Percentiles rank a stretch among this genome's conserved stretches.
These are phyloP conservation scores for Sutorius australiensis DNA, from an alignment of 768 basidiomycete species.

Conservation along the genomic window DNA sequence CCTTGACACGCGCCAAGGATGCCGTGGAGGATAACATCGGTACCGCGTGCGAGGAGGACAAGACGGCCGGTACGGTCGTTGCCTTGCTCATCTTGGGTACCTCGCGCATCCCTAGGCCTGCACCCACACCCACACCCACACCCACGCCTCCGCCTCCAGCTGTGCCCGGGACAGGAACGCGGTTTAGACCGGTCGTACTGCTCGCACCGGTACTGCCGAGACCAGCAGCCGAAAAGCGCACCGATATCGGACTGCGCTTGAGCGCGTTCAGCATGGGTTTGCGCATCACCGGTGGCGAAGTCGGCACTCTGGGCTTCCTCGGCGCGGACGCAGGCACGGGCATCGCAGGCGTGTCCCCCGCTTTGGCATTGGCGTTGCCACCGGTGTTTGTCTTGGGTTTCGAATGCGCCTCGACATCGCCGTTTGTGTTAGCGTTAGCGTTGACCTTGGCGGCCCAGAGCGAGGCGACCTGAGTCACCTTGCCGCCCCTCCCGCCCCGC, in stretches of 20 bases:
- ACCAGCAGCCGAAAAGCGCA: not conserved
- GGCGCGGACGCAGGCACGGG: not conserved
- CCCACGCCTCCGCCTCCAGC: not conserved
- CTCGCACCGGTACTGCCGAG: not conserved
- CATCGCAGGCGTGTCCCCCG: conserved; percentile 1
- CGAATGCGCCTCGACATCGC: too few species aligned
- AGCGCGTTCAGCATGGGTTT: conserved; percentile 11
- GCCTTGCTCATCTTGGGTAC: conserved; percentile 48
- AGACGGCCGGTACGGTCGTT: conserved; percentile 60
- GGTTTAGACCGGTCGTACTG: not conserved
- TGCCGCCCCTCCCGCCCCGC: conserved; percentile 72
- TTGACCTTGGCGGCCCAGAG: conserved; percentile 63
- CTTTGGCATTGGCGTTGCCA: not conserved
- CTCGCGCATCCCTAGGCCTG: conserved; percentile 16
- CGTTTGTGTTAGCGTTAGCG: not conserved
- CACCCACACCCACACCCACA: not conserved
- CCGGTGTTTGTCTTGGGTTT: too few species aligned
- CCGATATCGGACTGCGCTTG: conserved; percentile 12
- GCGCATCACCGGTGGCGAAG: not conserved
- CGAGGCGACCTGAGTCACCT: conserved; percentile 67
- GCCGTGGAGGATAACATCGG: conserved; percentile 75
- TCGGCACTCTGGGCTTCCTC: conserved; percentile 9
- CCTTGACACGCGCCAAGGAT: conserved; percentile 56
- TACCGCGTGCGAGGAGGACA: conserved; percentile 70
- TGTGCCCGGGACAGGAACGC: not conserved